A percentile compares a stretch with the other conserved stretches of the same genome.
phyloP scores from a whole-genome alignment of 1,284 basidiomycete species.

The Amylostereum chailletii region DNA sequence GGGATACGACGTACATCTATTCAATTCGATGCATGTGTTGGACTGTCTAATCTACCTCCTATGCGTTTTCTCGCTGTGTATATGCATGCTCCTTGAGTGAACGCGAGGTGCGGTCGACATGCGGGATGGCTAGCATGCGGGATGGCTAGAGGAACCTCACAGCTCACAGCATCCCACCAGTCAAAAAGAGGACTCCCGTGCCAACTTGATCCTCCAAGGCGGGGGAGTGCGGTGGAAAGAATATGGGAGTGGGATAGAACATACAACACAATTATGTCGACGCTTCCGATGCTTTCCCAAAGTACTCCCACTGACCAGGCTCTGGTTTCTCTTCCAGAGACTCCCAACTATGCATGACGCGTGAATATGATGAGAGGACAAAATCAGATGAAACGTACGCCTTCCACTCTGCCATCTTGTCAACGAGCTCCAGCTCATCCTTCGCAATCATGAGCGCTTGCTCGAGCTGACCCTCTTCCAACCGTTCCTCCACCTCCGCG shows the following conservation, averaged over 20 bases:
- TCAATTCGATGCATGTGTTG: not conserved
- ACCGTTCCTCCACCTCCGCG: conserved; percentile 56
- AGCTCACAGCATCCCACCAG: too few species aligned
- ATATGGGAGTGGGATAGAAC: too few species aligned
- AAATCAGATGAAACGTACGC: conserved; percentile 55
- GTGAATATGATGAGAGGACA: conserved; percentile 5
- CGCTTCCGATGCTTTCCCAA: conserved; percentile 41
- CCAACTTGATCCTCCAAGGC: too few species aligned
- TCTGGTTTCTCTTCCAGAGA: conserved; percentile 75
- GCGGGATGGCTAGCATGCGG: too few species aligned
- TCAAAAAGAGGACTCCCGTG: too few species aligned
- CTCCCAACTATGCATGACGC: conserved; percentile 66
- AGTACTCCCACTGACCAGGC: conserved; percentile 83
- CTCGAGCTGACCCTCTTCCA: conserved; percentile 79
- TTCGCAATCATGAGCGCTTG: conserved; percentile 77
- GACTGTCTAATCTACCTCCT: too few species aligned
- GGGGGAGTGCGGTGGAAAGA: too few species aligned
- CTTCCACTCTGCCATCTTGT: conserved; percentile 93
- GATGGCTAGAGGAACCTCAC: too few species aligned
- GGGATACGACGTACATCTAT: conserved; percentile 7
- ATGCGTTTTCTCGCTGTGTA: too few species aligned
- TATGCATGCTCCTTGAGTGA: too few species aligned
- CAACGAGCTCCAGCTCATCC: conserved; percentile 73
- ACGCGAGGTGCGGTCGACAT: too few species aligned
- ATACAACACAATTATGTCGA: too few species aligned